A percentile compares a stretch with the other conserved stretches of the same genome.
These are phyloP conservation scores for Seminavis robusta DNA, from an alignment of 108 stramenopile species.

Conservation along the genomic window DNA sequence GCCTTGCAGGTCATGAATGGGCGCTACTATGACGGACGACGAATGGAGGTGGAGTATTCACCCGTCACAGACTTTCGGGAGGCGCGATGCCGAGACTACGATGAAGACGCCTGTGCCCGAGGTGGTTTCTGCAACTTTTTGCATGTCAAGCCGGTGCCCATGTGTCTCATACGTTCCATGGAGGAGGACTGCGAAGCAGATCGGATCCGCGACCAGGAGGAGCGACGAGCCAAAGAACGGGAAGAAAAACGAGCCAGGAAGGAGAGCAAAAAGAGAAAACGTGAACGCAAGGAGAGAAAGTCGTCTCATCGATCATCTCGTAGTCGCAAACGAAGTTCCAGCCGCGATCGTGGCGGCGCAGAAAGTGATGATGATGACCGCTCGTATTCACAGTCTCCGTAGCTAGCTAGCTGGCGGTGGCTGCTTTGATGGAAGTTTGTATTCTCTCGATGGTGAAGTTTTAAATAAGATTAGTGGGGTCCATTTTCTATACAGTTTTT, in stretches of 20 bases:
- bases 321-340: no score
- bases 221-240: conserved; percentile 16
- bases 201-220: conserved; percentile 23
- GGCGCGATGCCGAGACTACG: conserved; percentile 93
- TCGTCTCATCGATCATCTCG: no score
- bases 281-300: no score
- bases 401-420: no score
- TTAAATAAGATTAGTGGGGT: no score
- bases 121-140: conserved; percentile 99
- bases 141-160: conserved; percentile 89
- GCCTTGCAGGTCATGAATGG: conserved; percentile 88
- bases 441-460: no score
- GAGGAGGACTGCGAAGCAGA: conserved; percentile 75
- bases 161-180: conserved; percentile 62
- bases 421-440: no score
- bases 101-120: conserved; percentile 76
- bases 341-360: no score
- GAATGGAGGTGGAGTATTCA: conserved; percentile 88
- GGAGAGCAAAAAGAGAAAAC: no score
- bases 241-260: conserved; percentile 2
- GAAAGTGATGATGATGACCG: no score
- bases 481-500: no score
- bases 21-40: conserved; percentile 90
- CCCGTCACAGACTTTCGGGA: conserved; percentile 96
- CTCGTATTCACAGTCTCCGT: no score